phyloP scores from a whole-genome alignment of 768 basidiomycete genomes.

The Tricholoma furcatifolium region DNA sequence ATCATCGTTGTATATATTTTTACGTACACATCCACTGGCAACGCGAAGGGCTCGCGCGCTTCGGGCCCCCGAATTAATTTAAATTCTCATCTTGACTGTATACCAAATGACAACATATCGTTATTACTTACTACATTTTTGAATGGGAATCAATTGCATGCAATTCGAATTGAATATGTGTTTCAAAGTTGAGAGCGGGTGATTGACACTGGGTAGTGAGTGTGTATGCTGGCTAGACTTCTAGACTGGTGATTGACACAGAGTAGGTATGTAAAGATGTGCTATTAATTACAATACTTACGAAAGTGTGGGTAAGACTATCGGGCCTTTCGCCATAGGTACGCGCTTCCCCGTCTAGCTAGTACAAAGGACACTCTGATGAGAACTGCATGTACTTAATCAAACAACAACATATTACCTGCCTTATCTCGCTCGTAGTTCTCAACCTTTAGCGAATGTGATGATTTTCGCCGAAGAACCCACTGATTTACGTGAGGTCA shows the following conservation, averaged over 20 bases:
- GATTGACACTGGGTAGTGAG: no score
- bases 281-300: no score
- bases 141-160: no score
- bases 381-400: not conserved
- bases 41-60: slow-evolving; percentile 42
- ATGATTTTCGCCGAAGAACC: not conserved
- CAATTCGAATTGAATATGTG: not conserved
- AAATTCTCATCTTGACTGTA: slow-evolving; percentile 10
- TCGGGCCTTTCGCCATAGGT: no score
- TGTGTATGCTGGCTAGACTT: not conserved
- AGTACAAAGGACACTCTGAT: not conserved
- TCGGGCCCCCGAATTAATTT: slow-evolving; percentile 28
- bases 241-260: no score
- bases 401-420: not conserved
- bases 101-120: not conserved
- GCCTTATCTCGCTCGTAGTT: not conserved
- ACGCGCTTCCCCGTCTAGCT: not conserved
- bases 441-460: not conserved
- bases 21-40: not conserved
- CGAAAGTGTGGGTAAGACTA: no score
- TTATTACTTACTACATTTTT: not conserved
- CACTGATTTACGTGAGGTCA: no score
- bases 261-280: not conserved
- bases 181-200: no score
- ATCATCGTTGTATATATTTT: slow-evolving; percentile 8